These are phyloP conservation scores for Zoysia matrella DNA, from an alignment of 202 grass and related monocot species.

Conservation along the genomic window DNA sequence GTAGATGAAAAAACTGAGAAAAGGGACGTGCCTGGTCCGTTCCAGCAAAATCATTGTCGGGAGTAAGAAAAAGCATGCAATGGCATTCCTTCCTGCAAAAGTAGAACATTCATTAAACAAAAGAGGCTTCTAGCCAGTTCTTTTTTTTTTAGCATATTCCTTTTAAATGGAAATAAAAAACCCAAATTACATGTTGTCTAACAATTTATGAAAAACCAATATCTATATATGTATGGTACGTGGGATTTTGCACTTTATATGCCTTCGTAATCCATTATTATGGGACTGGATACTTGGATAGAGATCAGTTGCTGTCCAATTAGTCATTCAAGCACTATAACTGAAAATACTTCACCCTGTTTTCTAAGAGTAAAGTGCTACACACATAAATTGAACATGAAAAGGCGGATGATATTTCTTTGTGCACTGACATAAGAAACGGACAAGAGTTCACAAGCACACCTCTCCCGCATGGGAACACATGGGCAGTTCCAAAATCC, in stretches of 20 bases:
- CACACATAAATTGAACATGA: neutral
- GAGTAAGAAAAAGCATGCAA: constrained; percentile 98
- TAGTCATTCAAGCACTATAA: neutral
- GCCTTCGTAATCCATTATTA: neutral
- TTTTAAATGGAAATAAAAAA: neutral
- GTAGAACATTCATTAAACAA: constrained; percentile 5
- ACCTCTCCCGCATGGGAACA: constrained; percentile 97
- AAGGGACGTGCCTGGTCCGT: constrained; percentile 67
- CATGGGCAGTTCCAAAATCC: constrained; percentile 99
- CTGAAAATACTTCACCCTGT: neutral
- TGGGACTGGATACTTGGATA: neutral
- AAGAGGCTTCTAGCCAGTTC: neutral
- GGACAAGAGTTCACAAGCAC: neutral
- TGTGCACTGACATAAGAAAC: neutral
- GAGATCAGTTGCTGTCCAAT: neutral
- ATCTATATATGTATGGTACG: neutral
- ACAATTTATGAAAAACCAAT: neutral
- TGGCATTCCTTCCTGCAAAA: constrained; percentile 93
- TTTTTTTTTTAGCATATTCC: neutral
- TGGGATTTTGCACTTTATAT: neutral
- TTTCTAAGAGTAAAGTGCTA: neutral
- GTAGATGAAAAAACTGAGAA: neutral
- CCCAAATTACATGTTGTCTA: neutral
- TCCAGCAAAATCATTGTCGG: constrained; percentile 92
- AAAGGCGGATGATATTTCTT: neutral